Conservation (phyloP, 2,329 filamentous ascomycete genomes). For the Furcasterigmium furcatum region DNA sequence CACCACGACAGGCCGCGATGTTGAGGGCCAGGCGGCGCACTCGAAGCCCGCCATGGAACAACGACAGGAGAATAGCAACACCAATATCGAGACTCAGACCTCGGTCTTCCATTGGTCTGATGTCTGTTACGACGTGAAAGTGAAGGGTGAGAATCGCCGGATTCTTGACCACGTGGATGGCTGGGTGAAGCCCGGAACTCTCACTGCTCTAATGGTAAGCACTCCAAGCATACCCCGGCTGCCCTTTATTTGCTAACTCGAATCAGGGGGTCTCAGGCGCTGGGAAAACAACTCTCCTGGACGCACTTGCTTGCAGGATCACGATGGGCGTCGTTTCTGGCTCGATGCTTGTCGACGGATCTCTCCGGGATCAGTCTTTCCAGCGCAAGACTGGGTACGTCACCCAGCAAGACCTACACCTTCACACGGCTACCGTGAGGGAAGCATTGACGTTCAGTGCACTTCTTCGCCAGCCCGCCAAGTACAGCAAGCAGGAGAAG, state of each 20-base stretch:
- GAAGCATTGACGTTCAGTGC: slow-evolving; percentile 67
- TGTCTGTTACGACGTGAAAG: slow-evolving; percentile 72
- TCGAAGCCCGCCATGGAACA: background rate
- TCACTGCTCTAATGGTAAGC: slow-evolving; percentile 28
- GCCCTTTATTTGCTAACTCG: slow-evolving; percentile 5
- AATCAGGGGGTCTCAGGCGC: slow-evolving; percentile 70
- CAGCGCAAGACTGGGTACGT: slow-evolving; percentile 71
- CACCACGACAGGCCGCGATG: slow-evolving; percentile 27
- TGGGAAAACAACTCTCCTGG: slow-evolving; percentile 73
- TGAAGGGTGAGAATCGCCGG: slow-evolving; percentile 57
- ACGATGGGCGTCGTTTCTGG: slow-evolving; percentile 72
- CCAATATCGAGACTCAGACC: slow-evolving; percentile 40
- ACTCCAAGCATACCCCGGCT: slow-evolving; percentile 2
- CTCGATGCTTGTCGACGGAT: slow-evolving; percentile 67
- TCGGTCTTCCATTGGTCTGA: slow-evolving; percentile 71
- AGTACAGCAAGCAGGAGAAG: slow-evolving; percentile 34
- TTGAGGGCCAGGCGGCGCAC: too few species aligned
- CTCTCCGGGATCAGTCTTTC: slow-evolving; percentile 61
- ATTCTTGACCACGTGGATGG: slow-evolving; percentile 60
- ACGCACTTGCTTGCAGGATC: slow-evolving; percentile 69
- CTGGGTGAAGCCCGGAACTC: slow-evolving; percentile 66
- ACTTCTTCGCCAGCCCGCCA: slow-evolving; percentile 61
- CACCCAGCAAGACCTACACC: slow-evolving; percentile 71
- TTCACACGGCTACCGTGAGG: slow-evolving; percentile 63
- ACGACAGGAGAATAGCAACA: slow-evolving; percentile 13